Conservation (phyloP, 1,139 yeast species). For the Candida buenavistaensis region DNA sequence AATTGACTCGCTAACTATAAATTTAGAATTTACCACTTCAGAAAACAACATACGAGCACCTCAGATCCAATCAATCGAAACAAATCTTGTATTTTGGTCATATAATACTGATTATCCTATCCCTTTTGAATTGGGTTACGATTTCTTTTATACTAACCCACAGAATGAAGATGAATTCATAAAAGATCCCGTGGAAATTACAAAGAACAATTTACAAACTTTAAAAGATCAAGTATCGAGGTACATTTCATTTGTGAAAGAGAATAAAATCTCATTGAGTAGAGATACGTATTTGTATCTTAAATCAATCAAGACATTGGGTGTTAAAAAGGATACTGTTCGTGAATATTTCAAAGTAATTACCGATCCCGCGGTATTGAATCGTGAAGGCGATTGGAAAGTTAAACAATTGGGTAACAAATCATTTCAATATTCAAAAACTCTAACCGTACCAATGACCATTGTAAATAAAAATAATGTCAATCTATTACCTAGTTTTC, state of each 20-base stretch:
- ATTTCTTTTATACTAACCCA: conserved; percentile 38
- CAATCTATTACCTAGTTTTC: conserved; percentile 44
- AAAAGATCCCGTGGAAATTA: conserved; percentile 31
- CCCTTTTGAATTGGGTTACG: conserved; percentile 41
- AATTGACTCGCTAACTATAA: conserved; percentile 25
- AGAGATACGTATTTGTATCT: conserved; percentile 37
- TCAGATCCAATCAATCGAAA: conserved; percentile 30
- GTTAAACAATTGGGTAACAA: conserved; percentile 20
- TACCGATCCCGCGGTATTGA: conserved; percentile 22
- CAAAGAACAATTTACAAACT: conserved; percentile 36
- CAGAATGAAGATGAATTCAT: conserved; percentile 10
- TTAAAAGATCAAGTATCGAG: conserved; percentile 36
- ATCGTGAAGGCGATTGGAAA: conserved; percentile 31
- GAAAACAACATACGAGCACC: conserved; percentile 29
- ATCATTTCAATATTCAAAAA: conserved; percentile 30
- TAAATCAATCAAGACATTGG: conserved; percentile 39
- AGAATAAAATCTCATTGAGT: conserved; percentile 33
- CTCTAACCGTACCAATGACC: conserved; percentile 31
- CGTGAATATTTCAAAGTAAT: conserved; percentile 36
- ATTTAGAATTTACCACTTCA: conserved; percentile 21
- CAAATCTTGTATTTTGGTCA: conserved; percentile 44
- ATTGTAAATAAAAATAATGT: conserved; percentile 39
- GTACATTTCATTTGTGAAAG: conserved; percentile 36
- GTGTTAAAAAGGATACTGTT: conserved; percentile 43
- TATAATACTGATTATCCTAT: conserved; percentile 44